Evolutionary conservation across 2,329 filamentous ascomycete species (phyloP).

Genomic region (Verticillium dahliae): DNA sequence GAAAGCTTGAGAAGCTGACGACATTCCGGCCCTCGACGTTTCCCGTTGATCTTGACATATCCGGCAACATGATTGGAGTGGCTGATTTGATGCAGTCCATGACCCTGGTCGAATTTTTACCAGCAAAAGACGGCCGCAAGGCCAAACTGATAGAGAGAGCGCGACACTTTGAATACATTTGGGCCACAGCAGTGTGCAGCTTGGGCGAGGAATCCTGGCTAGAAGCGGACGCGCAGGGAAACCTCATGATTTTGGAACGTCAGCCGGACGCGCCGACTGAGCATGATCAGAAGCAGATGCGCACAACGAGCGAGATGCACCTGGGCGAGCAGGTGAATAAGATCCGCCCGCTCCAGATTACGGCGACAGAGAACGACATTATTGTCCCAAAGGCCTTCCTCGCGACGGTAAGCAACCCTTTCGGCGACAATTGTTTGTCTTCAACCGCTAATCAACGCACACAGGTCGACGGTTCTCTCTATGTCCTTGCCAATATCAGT

Average conservation of each 20-base stretch:
- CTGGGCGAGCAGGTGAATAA: constrained; percentile 92
- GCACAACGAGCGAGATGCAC: constrained; percentile 73
- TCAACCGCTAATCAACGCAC: constrained; percentile 13
- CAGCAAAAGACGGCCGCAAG: constrained; percentile 47
- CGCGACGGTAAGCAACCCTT: constrained; percentile 61
- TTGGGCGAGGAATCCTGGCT: constrained; percentile 71
- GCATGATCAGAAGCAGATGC: constrained; percentile 65
- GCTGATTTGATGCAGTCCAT: constrained; percentile 93
- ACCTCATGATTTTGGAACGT: constrained; percentile 71
- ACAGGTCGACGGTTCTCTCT: constrained; percentile 84
- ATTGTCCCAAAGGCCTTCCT: constrained; percentile 81
- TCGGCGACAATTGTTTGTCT: neutral
- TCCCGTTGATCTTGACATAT: constrained; percentile 73
- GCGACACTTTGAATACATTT: constrained; percentile 73
- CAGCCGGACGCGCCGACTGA: constrained; percentile 67
- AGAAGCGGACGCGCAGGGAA: constrained; percentile 80
- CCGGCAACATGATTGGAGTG: constrained; percentile 70
- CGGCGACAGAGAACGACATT: constrained; percentile 55
- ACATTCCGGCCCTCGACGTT: constrained; percentile 77
- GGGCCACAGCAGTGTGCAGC: constrained; percentile 72
- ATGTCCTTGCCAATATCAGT: constrained; percentile 78
- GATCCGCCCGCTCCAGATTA: constrained; percentile 68
- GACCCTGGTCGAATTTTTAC: constrained; percentile 66
- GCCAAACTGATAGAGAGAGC: constrained; percentile 67
- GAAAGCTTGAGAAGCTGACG: constrained; percentile 61